Evolutionary conservation across 2,329 filamentous ascomycete species (phyloP).

Genomic region (Cladophialophora chaetospira): DNA sequence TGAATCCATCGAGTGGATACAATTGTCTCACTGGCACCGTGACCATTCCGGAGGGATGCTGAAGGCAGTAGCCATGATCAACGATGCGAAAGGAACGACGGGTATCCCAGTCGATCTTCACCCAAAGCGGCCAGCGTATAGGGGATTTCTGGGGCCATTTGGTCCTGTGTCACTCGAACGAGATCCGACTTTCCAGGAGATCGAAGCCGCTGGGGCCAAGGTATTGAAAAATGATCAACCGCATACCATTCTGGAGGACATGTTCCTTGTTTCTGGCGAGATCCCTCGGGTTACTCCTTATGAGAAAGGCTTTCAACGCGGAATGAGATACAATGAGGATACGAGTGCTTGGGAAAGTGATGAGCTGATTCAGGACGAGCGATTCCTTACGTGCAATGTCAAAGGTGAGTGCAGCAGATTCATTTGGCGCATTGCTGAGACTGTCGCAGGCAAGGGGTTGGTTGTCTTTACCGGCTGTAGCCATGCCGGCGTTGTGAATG

Average conservation of each 20-base stretch:
- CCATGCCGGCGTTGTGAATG: constrained; percentile 59
- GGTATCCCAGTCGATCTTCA: constrained; percentile 54
- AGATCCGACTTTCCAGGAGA: constrained; percentile 54
- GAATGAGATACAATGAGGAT: constrained; percentile 46
- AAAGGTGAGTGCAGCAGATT: constrained; percentile 43
- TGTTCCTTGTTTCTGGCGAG: constrained; percentile 57
- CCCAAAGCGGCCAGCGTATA: constrained; percentile 54
- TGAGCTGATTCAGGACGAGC: constrained; percentile 55
- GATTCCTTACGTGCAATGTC: constrained; percentile 56
- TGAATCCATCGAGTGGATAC: constrained; percentile 49
- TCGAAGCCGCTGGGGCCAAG: constrained; percentile 46
- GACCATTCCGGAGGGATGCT: constrained; percentile 59
- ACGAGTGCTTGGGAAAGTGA: constrained; percentile 51
- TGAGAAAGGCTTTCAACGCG: constrained; percentile 51
- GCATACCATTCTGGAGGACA: constrained; percentile 53
- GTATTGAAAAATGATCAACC: constrained; percentile 43
- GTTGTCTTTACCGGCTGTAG: constrained; percentile 60
- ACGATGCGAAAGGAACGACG: constrained; percentile 40
- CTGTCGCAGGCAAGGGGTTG: constrained; percentile 50
- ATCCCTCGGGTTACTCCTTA: constrained; percentile 55
- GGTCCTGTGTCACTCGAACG: constrained; percentile 54
- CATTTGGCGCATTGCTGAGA: not conserved
- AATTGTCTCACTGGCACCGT: constrained; percentile 58
- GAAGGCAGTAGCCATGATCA: constrained; percentile 53
- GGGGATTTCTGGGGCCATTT: constrained; percentile 48